Base-by-base conservation (phyloP, 495 filamentous ascomycete genomes). In the Daldinia decipiens region DNA sequence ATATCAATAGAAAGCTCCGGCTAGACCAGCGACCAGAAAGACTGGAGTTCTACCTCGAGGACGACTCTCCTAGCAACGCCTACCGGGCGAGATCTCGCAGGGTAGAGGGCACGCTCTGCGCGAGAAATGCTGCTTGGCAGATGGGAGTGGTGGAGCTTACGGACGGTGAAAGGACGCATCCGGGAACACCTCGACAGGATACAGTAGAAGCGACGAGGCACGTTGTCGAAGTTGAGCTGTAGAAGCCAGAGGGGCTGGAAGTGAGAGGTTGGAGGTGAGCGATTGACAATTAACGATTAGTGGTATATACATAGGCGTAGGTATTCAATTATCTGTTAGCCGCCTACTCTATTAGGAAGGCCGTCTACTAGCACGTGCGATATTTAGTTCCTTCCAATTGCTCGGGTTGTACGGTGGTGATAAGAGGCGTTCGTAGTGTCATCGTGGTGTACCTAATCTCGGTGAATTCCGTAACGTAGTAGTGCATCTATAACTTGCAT, bases 21-120 rank as follows among this genome's bases (percentile, higher is more conserved):
- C 27, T 5, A 50, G 40, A 67, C 8, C 57, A 67, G 24, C 43
- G 59, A 62, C 65, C 65, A 29, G 47, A 55, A 40, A 62, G 27
- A 17, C 27, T 67, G 19, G 50, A 58, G 15, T 67, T 67, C 26
- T 61, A 55, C 4, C 36, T 67, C 9, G 65, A 61, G n/a, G 65
- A 67, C 6, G 36, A 61, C 19, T 67, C 43, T 47, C 43, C 65
- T 11, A 27, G 13, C 36, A 60, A 21, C 4, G 29, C 58, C 13
- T 67, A 67, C 40, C 21, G 26, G 51, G 65, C 65, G 40, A 61
- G 50, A 32, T 67, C 65, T 36, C 27, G 27, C 9, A 56, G 29
- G 4, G 45, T 67, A 53, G 57, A 9, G 31, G 65, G 65, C 13
- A 67, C n/a, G 36, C 57, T 61, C n/a, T 31, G 17, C 27, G 36